Conservation (phyloP, 345 rosid genomes). For the Moringa oleifera region DNA sequence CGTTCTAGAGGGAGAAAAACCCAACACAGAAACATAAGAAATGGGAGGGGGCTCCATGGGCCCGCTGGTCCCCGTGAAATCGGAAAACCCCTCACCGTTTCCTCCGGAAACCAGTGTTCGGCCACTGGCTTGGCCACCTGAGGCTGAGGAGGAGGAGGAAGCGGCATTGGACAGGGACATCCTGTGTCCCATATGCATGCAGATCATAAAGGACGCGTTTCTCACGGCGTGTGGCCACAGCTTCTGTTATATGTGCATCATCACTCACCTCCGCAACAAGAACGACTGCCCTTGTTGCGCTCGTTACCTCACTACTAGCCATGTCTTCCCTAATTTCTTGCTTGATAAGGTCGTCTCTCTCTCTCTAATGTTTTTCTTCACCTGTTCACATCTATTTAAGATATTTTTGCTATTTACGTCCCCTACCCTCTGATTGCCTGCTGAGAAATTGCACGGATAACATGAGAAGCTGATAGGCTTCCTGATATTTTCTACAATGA, state of each 20-base stretch:
- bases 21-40: neutral
- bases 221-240: conserved; percentile 52
- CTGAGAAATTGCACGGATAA: neutral
- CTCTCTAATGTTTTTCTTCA: neutral
- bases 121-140: neutral
- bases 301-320: conserved; percentile 32
- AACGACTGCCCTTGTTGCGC: conserved; percentile 55
- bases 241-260: conserved; percentile 46
- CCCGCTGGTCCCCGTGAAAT: conserved; percentile 23
- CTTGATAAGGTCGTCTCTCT: conserved; percentile 39
- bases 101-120: neutral
- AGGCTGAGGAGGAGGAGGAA: conserved; percentile 1
- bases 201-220: conserved; percentile 47
- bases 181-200: conserved; percentile 60
- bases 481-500: neutral
- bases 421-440: neutral
- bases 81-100: conserved; percentile 11
- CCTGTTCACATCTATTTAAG: neutral
- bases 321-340: conserved; percentile 46
- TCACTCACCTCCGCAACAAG: conserved; percentile 43
- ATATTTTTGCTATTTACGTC: neutral
- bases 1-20: neutral
- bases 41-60: conserved; percentile 29
- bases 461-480: neutral
- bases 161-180: conserved; percentile 30